phyloP scores from a whole-genome alignment of 768 basidiomycete genomes.

The Lactarius evosmus region DNA sequence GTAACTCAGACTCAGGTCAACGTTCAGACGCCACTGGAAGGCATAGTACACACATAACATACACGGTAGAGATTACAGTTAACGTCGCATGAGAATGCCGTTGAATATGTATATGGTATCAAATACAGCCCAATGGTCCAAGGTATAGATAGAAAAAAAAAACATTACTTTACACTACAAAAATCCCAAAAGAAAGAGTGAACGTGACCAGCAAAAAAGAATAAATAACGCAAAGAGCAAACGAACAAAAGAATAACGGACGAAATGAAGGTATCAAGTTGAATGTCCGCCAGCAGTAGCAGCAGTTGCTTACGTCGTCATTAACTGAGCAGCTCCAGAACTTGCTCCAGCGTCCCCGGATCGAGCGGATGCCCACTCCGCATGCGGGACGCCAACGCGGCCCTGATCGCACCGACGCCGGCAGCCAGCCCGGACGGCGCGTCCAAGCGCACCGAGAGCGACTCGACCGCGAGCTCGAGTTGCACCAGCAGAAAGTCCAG shows the following conservation, averaged over 20 bases:
- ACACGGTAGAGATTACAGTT: slow-evolving; percentile 24
- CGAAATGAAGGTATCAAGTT: neutral
- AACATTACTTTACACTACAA: slow-evolving; percentile 20
- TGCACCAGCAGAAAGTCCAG: slow-evolving; percentile 73
- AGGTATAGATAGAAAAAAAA: slow-evolving; percentile 22
- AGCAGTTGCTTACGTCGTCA: slow-evolving; percentile 10
- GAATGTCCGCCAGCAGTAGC: neutral
- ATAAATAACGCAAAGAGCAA: slow-evolving; percentile 23
- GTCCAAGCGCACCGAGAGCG: slow-evolving; percentile 15
- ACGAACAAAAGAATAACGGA: neutral
- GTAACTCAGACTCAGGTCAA: neutral
- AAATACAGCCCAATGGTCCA: slow-evolving; percentile 24
- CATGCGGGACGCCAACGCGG: slow-evolving; percentile 7
- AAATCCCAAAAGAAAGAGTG: slow-evolving; percentile 9
- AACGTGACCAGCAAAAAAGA: neutral
- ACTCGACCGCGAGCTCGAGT: slow-evolving; percentile 62
- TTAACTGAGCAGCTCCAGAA: slow-evolving; percentile 20
- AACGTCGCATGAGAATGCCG: slow-evolving; percentile 17
- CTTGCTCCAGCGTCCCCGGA: slow-evolving; percentile 16
- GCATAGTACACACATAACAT: slow-evolving; percentile 25
- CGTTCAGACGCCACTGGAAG: neutral
- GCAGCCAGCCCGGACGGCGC: slow-evolving; percentile 1
- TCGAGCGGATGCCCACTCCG: slow-evolving; percentile 22
- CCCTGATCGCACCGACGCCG: slow-evolving; percentile 10
- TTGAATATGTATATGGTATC: slow-evolving; percentile 25